A percentile compares a stretch with the other conserved stretches of the same genome.
These are phyloP conservation scores for Spongispora temasekensis DNA, from an alignment of 1,284 basidiomycete species.

Conservation along the genomic window DNA sequence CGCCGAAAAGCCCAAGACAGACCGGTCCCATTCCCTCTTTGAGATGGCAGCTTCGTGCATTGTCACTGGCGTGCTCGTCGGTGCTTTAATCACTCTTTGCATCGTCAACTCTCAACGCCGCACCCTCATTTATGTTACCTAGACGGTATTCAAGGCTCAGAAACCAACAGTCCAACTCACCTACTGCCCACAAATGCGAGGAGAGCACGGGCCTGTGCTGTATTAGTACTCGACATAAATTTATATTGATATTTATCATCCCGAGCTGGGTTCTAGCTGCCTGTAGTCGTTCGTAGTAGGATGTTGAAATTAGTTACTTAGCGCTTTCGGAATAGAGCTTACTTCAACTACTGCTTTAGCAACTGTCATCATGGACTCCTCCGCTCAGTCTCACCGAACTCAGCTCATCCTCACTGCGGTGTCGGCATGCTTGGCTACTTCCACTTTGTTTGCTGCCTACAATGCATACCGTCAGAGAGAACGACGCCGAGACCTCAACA, in stretches of 20 bases:
- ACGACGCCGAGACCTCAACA: slow-evolving; percentile 55
- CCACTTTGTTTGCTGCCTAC: slow-evolving; percentile 57
- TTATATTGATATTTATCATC: slow-evolving; percentile 34
- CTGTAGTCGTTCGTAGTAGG: neutral
- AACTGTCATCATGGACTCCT: slow-evolving; percentile 19
- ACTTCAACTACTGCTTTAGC: neutral
- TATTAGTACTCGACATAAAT: slow-evolving; percentile 22
- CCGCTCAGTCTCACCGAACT: slow-evolving; percentile 43
- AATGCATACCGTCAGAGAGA: slow-evolving; percentile 48
- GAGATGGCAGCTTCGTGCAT: slow-evolving; percentile 53
- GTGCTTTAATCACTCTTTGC: slow-evolving; percentile 53
- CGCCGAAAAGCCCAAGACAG: slow-evolving; percentile 17
- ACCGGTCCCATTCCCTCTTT: slow-evolving; percentile 33
- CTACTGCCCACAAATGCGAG: neutral
- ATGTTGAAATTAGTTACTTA: too few relatives aligned
- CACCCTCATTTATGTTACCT: slow-evolving; percentile 45
- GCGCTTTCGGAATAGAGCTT: neutral
- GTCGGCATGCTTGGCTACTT: slow-evolving; percentile 63
- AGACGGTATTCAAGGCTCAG: slow-evolving; percentile 1
- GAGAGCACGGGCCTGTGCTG: slow-evolving; percentile 9
- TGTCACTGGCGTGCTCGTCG: slow-evolving; percentile 55
- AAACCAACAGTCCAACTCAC: neutral
- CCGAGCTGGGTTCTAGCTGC: slow-evolving; percentile 12
- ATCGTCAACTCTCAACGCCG: slow-evolving; percentile 52
- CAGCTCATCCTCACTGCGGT: slow-evolving; percentile 65